phyloP scores from a whole-genome alignment of 1,284 basidiomycete genomes.

The Tilletia walkeri region DNA sequence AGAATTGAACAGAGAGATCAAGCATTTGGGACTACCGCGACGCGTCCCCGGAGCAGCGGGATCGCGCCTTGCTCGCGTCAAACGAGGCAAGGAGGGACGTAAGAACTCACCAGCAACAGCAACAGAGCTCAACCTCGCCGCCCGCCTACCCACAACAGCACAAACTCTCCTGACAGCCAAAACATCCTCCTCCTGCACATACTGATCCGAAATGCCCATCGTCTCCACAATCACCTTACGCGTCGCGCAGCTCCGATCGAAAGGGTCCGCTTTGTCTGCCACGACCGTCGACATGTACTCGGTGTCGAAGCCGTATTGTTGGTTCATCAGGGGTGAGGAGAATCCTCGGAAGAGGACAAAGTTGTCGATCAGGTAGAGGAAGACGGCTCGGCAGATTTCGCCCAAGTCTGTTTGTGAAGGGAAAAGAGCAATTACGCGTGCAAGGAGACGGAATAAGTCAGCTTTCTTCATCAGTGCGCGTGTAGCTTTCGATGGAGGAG shows the following conservation, averaged over 20 bases:
- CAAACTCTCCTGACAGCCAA: conserved; percentile 79
- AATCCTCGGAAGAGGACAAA: conserved; percentile 73
- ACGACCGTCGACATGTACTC: conserved; percentile 87
- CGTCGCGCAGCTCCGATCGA: conserved; percentile 47
- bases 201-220: conserved; percentile 63
- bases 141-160: conserved; percentile 74
- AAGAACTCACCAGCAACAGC: conserved; percentile 71
- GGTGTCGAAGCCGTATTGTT: conserved; percentile 89
- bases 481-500: too few species aligned
- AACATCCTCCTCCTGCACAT: conserved; percentile 59
- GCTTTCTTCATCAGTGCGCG: too few species aligned
- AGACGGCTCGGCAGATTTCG: conserved; percentile 81
- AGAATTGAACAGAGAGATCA: too few species aligned
- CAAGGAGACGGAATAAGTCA: too few species aligned
- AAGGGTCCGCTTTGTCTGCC: conserved; percentile 46
- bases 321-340: conserved; percentile 72
- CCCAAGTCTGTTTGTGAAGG: conserved; percentile 71
- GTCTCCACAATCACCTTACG: conserved; percentile 64
- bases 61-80: neutral
- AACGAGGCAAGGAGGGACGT: too few species aligned
- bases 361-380: conserved; percentile 80
- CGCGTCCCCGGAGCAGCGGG: neutral
- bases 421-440: neutral
- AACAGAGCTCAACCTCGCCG: conserved; percentile 77
- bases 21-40: too few species aligned